Base-by-base conservation (phyloP, 148 eudicot species). In the Chenopodium album region DNA sequence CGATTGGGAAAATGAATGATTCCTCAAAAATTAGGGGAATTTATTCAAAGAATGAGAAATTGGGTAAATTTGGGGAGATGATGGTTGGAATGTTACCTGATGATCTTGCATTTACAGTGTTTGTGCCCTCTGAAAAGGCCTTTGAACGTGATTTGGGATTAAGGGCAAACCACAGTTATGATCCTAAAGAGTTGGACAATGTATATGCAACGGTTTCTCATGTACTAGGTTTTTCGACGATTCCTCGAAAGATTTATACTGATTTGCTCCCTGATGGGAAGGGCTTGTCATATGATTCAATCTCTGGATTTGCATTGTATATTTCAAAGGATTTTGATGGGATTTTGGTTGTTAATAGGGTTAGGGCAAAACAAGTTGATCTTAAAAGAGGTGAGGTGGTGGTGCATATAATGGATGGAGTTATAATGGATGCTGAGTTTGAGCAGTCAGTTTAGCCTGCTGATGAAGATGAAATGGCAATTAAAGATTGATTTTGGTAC, bases 401-500 rank as follows among this genome's bases (percentile, higher is more conserved):
- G 69, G 91, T 94, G 31, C 93, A 94, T 87, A 14, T 92, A 10
- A 93, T 95, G 91, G 91, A 93, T 87, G 94, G 99, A 67, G 97
- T 92, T 11, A 79, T 95, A 31, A 93, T 93, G 97, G 97, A 93
- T 87, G 86, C 93, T 12, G 97, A 89, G 54, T 95, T 95, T 81
- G 88, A 87, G 81, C 88, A 87, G 37, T 89, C 96, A 0, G 84
- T 94, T 79, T 74, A 48, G 82, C 87, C 88, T 23, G 85, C 87
- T 64, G 85, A 87, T 11, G 79, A 48, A 47, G 76, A 73, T 46
- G 32, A 14, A 83, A 47, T 77, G 84, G 78, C 23, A 19, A 31
- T 59, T 60, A 31, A 62, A 48, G 65, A 22, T 22, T 48, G 13
- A 20, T 23, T 52, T 20, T 22, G 32, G 28, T 22, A 56, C 44